Evolutionary conservation across 768 basidiomycete species (phyloP).

Genomic region (Calocera viscosa): DNA sequence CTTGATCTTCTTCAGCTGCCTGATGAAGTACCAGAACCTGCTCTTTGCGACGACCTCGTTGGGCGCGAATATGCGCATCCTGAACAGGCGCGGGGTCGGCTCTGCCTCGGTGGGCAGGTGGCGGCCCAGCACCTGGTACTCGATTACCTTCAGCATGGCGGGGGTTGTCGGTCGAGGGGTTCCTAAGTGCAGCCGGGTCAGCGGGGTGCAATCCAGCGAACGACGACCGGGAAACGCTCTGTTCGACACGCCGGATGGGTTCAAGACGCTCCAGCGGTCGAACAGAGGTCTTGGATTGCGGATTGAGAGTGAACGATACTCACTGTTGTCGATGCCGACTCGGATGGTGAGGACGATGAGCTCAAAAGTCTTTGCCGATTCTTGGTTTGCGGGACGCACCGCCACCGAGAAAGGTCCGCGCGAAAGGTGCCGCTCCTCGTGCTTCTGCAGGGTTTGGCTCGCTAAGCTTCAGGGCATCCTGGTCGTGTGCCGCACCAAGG

Average conservation of each 20-base stretch:
- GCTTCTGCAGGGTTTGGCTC: neutral
- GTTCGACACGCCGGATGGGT: neutral
- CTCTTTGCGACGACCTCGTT: slow-evolving; percentile 99
- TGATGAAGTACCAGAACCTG: slow-evolving; percentile 99
- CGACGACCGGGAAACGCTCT: neutral
- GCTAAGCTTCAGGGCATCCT: no score
- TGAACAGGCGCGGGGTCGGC: slow-evolving; percentile 94
- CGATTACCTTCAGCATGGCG: slow-evolving; percentile 40
- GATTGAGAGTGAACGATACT: neutral
- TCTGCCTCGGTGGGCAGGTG: slow-evolving; percentile 90
- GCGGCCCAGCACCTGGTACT: slow-evolving; percentile 96
- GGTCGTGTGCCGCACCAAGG: no score
- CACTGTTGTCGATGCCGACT: slow-evolving; percentile 9
- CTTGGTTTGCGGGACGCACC: neutral
- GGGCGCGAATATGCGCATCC: slow-evolving; percentile 98
- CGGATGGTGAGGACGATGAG: slow-evolving; percentile 4
- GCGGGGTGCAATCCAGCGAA: slow-evolving; percentile 4
- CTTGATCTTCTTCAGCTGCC: slow-evolving; percentile 98
- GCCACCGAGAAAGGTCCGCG: neutral
- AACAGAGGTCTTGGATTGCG: neutral
- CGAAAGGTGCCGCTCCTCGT: neutral
- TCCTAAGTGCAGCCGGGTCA: slow-evolving; percentile 6
- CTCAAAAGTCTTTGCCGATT: slow-evolving; percentile 7
- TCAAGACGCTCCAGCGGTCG: neutral
- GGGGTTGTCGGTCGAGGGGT: slow-evolving; percentile 6